Base-by-base conservation (phyloP, 805 yeast species). In the Candida corydali region DNA sequence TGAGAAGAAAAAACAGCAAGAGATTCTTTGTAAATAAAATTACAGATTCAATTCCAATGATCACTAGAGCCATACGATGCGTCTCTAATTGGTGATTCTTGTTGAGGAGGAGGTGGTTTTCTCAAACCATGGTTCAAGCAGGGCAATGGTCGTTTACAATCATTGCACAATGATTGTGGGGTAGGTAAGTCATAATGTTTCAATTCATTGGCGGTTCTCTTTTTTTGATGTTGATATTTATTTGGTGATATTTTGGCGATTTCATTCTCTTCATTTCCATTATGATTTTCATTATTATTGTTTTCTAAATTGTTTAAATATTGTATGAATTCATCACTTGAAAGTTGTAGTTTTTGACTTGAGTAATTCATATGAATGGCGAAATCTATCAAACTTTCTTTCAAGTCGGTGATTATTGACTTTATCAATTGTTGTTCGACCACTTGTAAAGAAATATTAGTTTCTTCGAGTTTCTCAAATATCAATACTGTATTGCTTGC, bases 381-480 rank as follows among this genome's bases (percentile, higher is more conserved):
- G 46, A 72, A 77, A 31, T 75, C 78, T 8, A 57, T 52, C 8
- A 75, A 49, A 1, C 78, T 55, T 12, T 65, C 68, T 40, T 63
- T 69, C 42, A 78, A 59, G 9, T 68, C 65, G 18, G 54, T 61
- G 29, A 64, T 62, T 16, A 78, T 69, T 0, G 78, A 61, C 31
- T 76, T 62, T 7, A 63, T 57, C 32, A 69, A 62, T 48, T 78
- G 83, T 20, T 64, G 70, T 40, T 73, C 73, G 5, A 75, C 73
- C 16, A 77, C 72, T 37, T 67, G 75, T n/a, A 74, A 59, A 25
- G 75, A 68, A 41, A 70, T 65, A 29, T 65, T 63, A 38, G 70
- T 55, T 43, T 73, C 78, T 49, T 78, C 83, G 23, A 78, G 50
- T 36, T 65, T 62, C 46, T 78, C 85, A 39, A 60, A 62, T 1